Percentiles rank a stretch among this genome's conserved stretches.
Conservation (phyloP, 805 yeast species). For the Yamadazyma paraphyllophila region DNA sequence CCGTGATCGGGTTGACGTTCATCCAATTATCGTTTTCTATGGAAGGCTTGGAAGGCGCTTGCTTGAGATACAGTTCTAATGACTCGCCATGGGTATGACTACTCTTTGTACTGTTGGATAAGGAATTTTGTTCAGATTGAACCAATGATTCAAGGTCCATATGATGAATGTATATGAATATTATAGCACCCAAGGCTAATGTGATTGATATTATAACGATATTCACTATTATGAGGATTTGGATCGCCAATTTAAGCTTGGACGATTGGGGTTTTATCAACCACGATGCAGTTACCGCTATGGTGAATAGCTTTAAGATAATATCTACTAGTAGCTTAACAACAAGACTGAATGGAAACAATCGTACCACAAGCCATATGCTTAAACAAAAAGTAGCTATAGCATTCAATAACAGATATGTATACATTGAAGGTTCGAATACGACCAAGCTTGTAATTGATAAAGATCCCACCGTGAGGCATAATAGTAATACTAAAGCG, state of each 20-base stretch:
- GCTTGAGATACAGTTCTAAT: background rate
- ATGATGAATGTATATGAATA: background rate
- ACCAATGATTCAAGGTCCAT: background rate
- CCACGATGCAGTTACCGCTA: conserved; percentile 2
- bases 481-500: conserved; percentile 4
- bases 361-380: conserved; percentile 12
- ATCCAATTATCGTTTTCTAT: conserved; percentile 14
- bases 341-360: conserved; percentile 3
- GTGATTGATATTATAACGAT: conserved; percentile 5
- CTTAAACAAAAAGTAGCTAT: conserved; percentile 10
- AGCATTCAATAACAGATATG: background rate
- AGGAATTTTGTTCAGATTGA: background rate
- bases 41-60: background rate
- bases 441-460: background rate
- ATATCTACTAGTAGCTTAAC: background rate
- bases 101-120: background rate
- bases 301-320: conserved; percentile 5
- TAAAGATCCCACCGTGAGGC: conserved; percentile 9
- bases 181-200: background rate
- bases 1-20: conserved; percentile 7
- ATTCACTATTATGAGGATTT: conserved; percentile 7
- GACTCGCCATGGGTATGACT: background rate
- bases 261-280: background rate
- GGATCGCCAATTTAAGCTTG: conserved; percentile 3
- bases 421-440: background rate